Evolutionary conservation across 768 basidiomycete species (phyloP).

Genomic region (Paxillus rubicundulus): DNA sequence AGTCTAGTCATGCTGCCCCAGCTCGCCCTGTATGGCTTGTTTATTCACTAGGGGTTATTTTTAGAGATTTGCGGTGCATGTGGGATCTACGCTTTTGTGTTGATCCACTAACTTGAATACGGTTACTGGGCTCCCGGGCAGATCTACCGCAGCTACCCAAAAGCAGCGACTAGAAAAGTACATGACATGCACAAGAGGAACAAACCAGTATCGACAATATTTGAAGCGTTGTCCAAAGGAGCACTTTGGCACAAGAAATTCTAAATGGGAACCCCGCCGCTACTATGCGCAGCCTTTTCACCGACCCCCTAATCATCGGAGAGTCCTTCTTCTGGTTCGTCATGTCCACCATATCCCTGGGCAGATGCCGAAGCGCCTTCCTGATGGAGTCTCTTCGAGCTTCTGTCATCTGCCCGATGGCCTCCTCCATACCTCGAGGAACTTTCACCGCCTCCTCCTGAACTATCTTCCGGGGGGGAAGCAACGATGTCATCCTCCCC

Average conservation of each 20-base stretch:
- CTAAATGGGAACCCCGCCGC: conserved; percentile 24
- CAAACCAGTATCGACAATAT: conserved; percentile 13
- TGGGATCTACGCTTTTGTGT: conserved; percentile 29
- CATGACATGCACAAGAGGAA: conserved; percentile 14
- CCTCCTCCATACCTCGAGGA: conserved; percentile 35
- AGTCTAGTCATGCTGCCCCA: conserved; percentile 15
- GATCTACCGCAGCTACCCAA: conserved; percentile 13
- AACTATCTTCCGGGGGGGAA: conserved; percentile 28
- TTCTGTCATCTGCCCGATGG: conserved; percentile 48
- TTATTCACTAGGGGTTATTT: conserved; percentile 14
- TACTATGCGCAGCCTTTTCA: conserved; percentile 15
- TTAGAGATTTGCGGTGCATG: conserved; percentile 16
- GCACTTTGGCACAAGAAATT: conserved; percentile 34
- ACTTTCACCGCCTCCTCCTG: conserved; percentile 29
- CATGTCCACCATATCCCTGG: conserved; percentile 25
- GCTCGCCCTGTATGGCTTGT: conserved; percentile 23
- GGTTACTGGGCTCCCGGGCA: conserved; percentile 8
- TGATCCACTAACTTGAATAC: conserved; percentile 24
- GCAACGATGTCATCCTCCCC: conserved; percentile 47
- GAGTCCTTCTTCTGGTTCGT: conserved; percentile 32
- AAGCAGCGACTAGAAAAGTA: conserved; percentile 12
- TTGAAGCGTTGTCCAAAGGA: conserved; percentile 10
- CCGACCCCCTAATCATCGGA: conserved; percentile 33
- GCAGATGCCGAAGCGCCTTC: conserved; percentile 32
- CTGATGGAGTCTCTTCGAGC: conserved; percentile 58